phyloP scores from a whole-genome alignment of 129 eudicot genomes.

The Flaveria trinervia region DNA sequence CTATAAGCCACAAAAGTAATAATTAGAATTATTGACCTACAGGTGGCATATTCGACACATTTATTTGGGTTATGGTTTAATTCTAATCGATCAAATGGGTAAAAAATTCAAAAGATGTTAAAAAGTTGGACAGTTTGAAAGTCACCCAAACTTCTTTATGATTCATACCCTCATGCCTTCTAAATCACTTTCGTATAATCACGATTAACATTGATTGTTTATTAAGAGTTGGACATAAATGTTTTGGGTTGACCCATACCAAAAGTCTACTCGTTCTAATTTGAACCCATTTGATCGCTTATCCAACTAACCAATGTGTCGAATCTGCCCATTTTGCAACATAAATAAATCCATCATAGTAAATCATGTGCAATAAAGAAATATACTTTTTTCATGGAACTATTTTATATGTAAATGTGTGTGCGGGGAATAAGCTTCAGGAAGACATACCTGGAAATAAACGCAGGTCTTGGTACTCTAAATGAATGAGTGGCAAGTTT shows the following conservation, averaged over 20 bases:
- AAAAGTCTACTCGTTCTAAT: not conserved
- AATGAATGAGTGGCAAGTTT: conserved; percentile 85
- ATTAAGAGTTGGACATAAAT: not conserved
- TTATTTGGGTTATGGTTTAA: not conserved
- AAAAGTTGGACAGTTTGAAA: not conserved
- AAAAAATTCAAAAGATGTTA: not conserved
- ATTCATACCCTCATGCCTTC: not conserved
- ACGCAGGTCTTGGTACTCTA: conserved; percentile 68
- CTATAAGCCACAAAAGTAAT: not conserved
- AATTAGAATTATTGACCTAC: not conserved
- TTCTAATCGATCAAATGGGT: not conserved
- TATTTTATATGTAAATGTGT: conserved; percentile 12
- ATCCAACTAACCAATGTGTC: not conserved
- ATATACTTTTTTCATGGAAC: not conserved
- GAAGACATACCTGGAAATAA: conserved; percentile 67
- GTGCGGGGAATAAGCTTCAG: not conserved
- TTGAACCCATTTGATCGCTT: not conserved
- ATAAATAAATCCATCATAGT: not conserved
- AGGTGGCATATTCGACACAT: not conserved
- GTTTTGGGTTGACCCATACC: not conserved
- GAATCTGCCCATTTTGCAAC: not conserved
- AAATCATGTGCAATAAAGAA: not conserved
- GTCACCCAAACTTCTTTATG: not conserved
- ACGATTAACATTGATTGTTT: not conserved
- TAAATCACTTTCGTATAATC: not conserved